Conservation (phyloP, 1,284 basidiomycete genomes). For the Pisolithus thermaeus region DNA sequence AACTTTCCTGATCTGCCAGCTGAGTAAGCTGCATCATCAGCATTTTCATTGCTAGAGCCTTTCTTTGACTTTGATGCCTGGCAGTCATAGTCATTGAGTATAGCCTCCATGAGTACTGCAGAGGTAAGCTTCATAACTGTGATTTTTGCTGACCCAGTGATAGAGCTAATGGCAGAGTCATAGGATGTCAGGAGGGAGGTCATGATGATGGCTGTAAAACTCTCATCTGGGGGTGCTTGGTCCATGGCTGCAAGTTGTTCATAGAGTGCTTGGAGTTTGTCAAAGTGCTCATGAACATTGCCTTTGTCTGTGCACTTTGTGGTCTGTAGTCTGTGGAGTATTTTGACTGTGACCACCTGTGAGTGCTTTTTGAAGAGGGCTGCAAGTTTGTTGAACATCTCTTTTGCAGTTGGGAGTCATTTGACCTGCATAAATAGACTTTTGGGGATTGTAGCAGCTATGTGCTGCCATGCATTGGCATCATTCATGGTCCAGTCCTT, state of each 20-base stretch:
- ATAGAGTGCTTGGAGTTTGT: neutral
- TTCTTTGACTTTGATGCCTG: neutral
- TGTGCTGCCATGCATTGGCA: conserved; percentile 24
- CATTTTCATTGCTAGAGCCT: neutral
- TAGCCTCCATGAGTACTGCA: neutral
- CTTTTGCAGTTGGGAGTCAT: conserved; percentile 1
- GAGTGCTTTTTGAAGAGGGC: neutral
- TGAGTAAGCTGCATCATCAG: neutral
- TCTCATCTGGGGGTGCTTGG: neutral
- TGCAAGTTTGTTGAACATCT: neutral
- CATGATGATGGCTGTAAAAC: neutral
- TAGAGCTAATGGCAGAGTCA: no score
- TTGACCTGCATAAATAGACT: conserved; percentile 25
- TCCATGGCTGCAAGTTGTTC: conserved; percentile 12
- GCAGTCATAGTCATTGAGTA: neutral
- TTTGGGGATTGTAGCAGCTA: conserved; percentile 24
- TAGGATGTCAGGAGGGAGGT: neutral
- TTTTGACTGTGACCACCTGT: neutral
- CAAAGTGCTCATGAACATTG: neutral
- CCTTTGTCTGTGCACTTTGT: neutral
- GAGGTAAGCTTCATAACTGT: no score
- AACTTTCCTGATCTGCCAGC: neutral
- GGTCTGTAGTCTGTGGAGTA: neutral
- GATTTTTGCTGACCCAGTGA: no score
- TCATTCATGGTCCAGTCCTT: conserved; percentile 6